Percentiles rank a stretch among this genome's conserved stretches.
Conservation (phyloP, 208 protist genomes). For the Endotrypanum monterogeii region DNA sequence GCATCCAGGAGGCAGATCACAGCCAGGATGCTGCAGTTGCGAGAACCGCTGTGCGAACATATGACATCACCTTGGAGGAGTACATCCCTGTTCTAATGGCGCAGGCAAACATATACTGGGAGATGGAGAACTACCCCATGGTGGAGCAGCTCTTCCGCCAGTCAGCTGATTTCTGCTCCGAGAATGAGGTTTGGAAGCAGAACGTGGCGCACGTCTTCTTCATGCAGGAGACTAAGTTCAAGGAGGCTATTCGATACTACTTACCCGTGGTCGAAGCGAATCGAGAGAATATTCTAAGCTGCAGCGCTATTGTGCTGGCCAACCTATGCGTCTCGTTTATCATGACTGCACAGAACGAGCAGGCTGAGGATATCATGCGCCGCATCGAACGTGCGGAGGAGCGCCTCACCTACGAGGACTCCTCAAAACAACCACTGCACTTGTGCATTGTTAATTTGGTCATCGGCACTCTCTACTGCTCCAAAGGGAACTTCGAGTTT, state of each 20-base stretch:
- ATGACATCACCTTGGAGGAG: constrained; percentile 93
- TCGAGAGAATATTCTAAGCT: constrained; percentile 92
- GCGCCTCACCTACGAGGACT: constrained; percentile 74
- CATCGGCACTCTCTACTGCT: constrained; percentile 99
- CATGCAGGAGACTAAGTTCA: constrained; percentile 97
- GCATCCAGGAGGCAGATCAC: constrained; percentile 94
- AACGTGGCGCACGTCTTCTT: constrained; percentile 98
- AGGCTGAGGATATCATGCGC: constrained; percentile 97
- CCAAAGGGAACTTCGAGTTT: constrained; percentile 98
- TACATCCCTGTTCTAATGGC: constrained; percentile 97
- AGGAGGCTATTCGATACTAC: constrained; percentile 97
- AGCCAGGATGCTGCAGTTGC: constrained; percentile 86
- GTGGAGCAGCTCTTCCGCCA: constrained; percentile 96
- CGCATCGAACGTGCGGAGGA: constrained; percentile 97
- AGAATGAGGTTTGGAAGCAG: constrained; percentile 97
- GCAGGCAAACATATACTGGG: constrained; percentile 98
- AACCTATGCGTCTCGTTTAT: constrained; percentile 98
- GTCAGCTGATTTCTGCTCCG: constrained; percentile 95
- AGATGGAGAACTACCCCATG: constrained; percentile 96
- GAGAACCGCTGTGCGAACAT: constrained; percentile 84
- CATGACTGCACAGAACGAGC: constrained; percentile 96
- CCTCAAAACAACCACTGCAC: constrained; percentile 93
- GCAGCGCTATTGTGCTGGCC: constrained; percentile 96
- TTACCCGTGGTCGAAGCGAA: constrained; percentile 95
- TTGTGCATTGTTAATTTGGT: constrained; percentile 98